Evolutionary conservation across 331 rosid species (phyloP).

Genomic region (Spiraea crenata): DNA sequence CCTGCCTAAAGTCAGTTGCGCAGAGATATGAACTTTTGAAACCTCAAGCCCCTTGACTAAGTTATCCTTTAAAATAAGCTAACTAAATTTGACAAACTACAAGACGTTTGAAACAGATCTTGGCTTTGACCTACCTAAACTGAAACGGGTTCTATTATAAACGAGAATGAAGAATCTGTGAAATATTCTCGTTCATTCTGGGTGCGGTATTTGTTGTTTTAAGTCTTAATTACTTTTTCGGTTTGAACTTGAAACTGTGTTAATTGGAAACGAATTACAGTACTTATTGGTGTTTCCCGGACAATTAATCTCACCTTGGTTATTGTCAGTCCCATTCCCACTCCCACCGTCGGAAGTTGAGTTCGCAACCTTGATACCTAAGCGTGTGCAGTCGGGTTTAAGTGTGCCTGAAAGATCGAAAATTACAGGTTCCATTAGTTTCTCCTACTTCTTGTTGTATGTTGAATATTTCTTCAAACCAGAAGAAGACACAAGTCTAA

Average conservation of each 20-base stretch:
- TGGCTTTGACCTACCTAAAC: slow-evolving; percentile 20
- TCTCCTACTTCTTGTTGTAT: background rate
- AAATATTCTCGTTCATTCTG: background rate
- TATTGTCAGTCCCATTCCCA: background rate
- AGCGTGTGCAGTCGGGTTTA: slow-evolving; percentile 65
- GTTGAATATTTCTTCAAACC: background rate
- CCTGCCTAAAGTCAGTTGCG: slow-evolving; percentile 16
- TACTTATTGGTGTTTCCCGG: background rate
- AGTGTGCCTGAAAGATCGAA: slow-evolving; percentile 51
- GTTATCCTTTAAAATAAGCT: background rate
- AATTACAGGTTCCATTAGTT: background rate
- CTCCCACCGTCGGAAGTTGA: slow-evolving; percentile 15
- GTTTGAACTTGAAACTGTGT: background rate
- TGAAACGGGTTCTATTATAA: background rate
- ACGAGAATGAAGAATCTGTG: background rate
- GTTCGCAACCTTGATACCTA: slow-evolving; percentile 66
- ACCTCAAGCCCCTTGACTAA: slow-evolving; percentile 5
- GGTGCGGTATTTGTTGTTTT: background rate
- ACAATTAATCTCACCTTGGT: slow-evolving; percentile 13
- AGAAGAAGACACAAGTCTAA: background rate
- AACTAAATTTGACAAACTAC: background rate
- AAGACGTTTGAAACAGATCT: background rate
- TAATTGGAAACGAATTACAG: background rate
- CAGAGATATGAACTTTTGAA: slow-evolving; percentile 12
- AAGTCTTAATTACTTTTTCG: background rate